These are phyloP conservation scores for Oropetium thomaeum DNA, from an alignment of 176 grass and related monocot genomes.

Conservation along the genomic window DNA sequence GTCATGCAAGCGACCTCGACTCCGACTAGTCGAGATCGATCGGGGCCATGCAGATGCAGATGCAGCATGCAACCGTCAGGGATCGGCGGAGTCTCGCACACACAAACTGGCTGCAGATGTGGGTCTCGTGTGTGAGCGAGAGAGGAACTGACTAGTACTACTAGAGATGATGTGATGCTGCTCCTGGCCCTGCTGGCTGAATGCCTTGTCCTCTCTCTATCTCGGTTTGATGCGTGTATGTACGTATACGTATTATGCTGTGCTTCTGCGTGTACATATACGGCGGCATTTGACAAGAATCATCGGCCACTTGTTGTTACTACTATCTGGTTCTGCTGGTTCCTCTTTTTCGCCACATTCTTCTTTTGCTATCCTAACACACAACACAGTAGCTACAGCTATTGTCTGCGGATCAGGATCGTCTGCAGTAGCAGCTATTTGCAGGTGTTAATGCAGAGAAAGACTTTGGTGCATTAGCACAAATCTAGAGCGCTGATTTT, in stretches of 20 bases:
- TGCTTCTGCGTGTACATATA: not conserved
- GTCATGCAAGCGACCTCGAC: not conserved
- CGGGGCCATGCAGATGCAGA: too few relatives aligned
- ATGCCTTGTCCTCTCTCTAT: slow-evolving; percentile 38
- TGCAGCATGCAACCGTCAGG: too few relatives aligned
- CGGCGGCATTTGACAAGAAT: not conserved
- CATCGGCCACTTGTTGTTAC: not conserved
- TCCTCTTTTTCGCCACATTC: not conserved
- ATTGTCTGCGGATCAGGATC: too few relatives aligned
- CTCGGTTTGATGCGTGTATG: slow-evolving; percentile 22
- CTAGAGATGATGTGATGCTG: not conserved
- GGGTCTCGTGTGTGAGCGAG: not conserved
- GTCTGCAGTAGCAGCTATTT: too few relatives aligned
- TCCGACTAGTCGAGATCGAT: slow-evolving; percentile 34
- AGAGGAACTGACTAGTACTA: too few relatives aligned
- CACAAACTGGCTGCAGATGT: slow-evolving; percentile 64
- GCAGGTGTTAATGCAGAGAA: too few relatives aligned
- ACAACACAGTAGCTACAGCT: too few relatives aligned
- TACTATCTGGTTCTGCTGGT: too few relatives aligned
- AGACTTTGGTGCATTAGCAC: too few relatives aligned
- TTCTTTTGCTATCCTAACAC: too few relatives aligned
- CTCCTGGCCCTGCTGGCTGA: not conserved
- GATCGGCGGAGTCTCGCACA: slow-evolving; percentile 41
- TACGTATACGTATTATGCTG: not conserved
- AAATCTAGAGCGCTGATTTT: too few relatives aligned